Base-by-base conservation (phyloP, 768 basidiomycete species). In the Thelephora ganbajun region DNA sequence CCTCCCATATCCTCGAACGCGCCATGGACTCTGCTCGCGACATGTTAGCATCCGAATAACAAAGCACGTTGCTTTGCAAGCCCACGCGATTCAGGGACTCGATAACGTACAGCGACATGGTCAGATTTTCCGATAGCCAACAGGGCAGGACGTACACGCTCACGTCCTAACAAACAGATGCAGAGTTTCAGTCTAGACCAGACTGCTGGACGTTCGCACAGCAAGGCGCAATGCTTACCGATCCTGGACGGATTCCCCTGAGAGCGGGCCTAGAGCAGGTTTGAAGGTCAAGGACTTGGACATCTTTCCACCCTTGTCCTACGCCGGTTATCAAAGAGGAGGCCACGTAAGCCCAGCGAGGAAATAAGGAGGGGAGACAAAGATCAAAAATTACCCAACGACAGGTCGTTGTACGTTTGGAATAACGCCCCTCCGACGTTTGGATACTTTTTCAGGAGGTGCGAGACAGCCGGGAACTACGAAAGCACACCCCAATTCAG, bases 261-360 rank as follows among this genome's bases (percentile, higher is more conserved):
- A 85, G 72, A 2, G 72, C 80, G 2, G 68, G 78, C 11, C 83
- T 66, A 41, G 63, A 59, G 52, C 76, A 79, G 2, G 57, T 56
- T 26, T 63, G 53, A 0, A 89, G 67, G 42, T 88, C 83, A 20
- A 83, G 53, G 1, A 85, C 63, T 53, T 77, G 65, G 1, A 87
- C 63, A 42, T 80, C 69, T 6, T 63, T 65, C 86, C 86, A 90
- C 63, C 76, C 69, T 56, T 90, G 86, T 6, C 77, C 85, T 88
- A 35, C 12, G 20, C 7, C 12, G 5, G 9, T 19, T 5, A 46
- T 11, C 30, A 35, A 16, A 33, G 35, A 50, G 41, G 35, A 50
- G 41, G 26, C 30, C 34, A 14, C 42, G 42, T 26, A 18, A 16
- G 26, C 11, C 1, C 5, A 34, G 45, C n/a, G n/a, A 42, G 12